These are phyloP conservation scores for Tolypocladium tundrense DNA, from an alignment of 2,329 filamentous ascomycete genomes.

Conservation along the genomic window DNA sequence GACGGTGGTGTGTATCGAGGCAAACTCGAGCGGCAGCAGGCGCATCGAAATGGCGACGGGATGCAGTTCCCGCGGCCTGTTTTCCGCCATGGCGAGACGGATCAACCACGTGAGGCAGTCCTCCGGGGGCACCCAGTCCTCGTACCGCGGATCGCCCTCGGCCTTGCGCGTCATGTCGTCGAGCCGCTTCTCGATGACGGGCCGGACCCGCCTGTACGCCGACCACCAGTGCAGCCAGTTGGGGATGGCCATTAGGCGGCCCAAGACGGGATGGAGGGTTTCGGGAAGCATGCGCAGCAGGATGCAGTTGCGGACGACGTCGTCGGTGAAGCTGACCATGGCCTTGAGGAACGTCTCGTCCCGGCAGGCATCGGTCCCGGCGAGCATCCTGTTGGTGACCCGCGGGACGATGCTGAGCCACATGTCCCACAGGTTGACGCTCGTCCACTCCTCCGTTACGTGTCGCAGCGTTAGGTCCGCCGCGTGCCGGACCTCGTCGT, in stretches of 20 bases:
- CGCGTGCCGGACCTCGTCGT: slow-evolving; percentile 27
- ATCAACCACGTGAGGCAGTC: slow-evolving; percentile 51
- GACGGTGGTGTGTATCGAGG: slow-evolving; percentile 47
- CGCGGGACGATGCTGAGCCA: slow-evolving; percentile 31
- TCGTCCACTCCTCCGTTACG: slow-evolving; percentile 24
- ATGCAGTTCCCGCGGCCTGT: slow-evolving; percentile 29
- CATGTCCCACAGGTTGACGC: slow-evolving; percentile 32
- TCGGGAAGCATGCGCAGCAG: slow-evolving; percentile 35
- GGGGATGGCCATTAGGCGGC: slow-evolving; percentile 30
- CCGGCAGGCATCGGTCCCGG: slow-evolving; percentile 26
- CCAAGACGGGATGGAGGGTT: slow-evolving; percentile 38
- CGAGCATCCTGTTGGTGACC: slow-evolving; percentile 32
- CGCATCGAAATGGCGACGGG: slow-evolving; percentile 38
- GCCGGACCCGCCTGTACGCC: slow-evolving; percentile 26
- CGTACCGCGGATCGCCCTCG: slow-evolving; percentile 26
- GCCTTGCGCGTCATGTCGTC: slow-evolving; percentile 32
- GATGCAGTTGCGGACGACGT: slow-evolving; percentile 33
- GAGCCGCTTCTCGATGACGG: slow-evolving; percentile 39
- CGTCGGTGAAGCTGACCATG: slow-evolving; percentile 38
- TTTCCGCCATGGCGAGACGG: slow-evolving; percentile 35
- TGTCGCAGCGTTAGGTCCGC: slow-evolving; percentile 23
- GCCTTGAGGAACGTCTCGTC: slow-evolving; percentile 34
- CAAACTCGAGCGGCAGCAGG: slow-evolving; percentile 46
- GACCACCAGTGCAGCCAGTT: slow-evolving; percentile 38
- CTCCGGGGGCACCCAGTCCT: slow-evolving; percentile 34